Percentiles rank a stretch among this genome's conserved stretches.
Evolutionary conservation across 805 yeast species (phyloP).

Genomic region (Ogataea neopini): DNA sequence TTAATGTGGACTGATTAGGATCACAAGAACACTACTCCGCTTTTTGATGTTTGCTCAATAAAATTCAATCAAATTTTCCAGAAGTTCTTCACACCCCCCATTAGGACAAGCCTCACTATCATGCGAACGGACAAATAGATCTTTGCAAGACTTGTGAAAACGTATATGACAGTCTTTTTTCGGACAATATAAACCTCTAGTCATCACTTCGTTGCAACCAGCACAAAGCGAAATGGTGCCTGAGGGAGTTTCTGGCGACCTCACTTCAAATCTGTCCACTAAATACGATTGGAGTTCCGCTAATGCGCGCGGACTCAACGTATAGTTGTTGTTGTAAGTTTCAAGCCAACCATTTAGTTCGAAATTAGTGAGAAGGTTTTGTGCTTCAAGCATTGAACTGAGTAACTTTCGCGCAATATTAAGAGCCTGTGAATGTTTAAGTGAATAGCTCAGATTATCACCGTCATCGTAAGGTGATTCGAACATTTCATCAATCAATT

Average conservation of each 20-base stretch:
- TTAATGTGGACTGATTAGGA: too few species aligned
- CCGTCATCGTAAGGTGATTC: slow-evolving; percentile 29
- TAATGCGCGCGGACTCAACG: slow-evolving; percentile 42
- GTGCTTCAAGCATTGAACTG: slow-evolving; percentile 35
- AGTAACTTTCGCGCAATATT: slow-evolving; percentile 28
- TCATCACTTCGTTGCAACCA: slow-evolving; percentile 55
- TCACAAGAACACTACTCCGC: too few species aligned
- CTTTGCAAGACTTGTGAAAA: slow-evolving; percentile 52
- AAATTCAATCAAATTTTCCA: slow-evolving; percentile 20
- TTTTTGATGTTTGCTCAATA: too few species aligned
- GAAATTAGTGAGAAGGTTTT: slow-evolving; percentile 40
- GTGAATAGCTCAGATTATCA: slow-evolving; percentile 33
- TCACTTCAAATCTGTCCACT: slow-evolving; percentile 43
- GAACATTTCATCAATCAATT: slow-evolving; percentile 42
- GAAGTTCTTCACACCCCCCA: slow-evolving; percentile 24
- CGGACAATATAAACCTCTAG: slow-evolving; percentile 49
- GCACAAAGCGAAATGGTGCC: slow-evolving; percentile 47
- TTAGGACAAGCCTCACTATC: slow-evolving; percentile 37
- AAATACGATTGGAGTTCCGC: slow-evolving; percentile 50
- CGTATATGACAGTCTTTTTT: slow-evolving; percentile 37
- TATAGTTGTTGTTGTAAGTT: slow-evolving; percentile 36
- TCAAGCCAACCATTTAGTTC: slow-evolving; percentile 58
- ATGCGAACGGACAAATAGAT: slow-evolving; percentile 38
- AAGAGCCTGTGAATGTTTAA: slow-evolving; percentile 39
- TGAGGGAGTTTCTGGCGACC: slow-evolving; percentile 24